A percentile compares a stretch with the other conserved stretches of the same genome.
Conservation (phyloP, 371 early-diverging fungal species). For the Chytridium lagenaria region DNA sequence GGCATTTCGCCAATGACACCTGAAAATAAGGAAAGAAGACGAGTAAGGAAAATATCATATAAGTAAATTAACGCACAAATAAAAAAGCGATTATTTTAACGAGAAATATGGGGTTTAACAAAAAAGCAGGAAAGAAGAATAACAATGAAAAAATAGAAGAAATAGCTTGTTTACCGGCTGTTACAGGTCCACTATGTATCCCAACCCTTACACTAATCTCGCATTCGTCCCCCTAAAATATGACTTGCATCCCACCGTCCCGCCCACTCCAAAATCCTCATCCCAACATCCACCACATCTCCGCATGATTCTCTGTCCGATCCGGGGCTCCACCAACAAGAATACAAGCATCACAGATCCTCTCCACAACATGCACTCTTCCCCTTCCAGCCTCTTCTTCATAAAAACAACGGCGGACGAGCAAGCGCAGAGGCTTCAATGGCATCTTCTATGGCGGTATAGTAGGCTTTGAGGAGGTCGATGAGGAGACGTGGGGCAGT, state of each 20-base stretch:
- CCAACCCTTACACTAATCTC: conserved; percentile 26
- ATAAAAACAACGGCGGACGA: conserved; percentile 1
- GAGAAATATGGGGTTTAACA: background rate
- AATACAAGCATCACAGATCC: conserved; percentile 32
- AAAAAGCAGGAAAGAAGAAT: background rate
- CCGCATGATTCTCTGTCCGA: conserved; percentile 16
- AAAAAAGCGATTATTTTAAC: background rate
- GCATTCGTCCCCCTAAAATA: conserved; percentile 15
- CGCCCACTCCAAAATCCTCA: conserved; percentile 28
- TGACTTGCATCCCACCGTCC: conserved; percentile 24
- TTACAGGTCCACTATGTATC: conserved; percentile 33
- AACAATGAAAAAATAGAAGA: background rate
- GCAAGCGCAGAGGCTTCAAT: conserved; percentile 3
- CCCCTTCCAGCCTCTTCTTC: background rate
- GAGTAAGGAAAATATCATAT: background rate
- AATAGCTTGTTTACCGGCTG: conserved; percentile 28
- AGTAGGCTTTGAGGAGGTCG: conserved; percentile 25
- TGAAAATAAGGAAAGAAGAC: background rate
- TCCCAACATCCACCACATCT: conserved; percentile 25
- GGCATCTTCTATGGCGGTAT: conserved; percentile 25
- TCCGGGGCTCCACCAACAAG: conserved; percentile 34
- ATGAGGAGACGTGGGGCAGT: conserved; percentile 23
- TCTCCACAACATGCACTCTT: conserved; percentile 28
- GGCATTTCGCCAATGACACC: conserved; percentile 27
- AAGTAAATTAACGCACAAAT: background rate